Conservation (phyloP, 148 eudicot species). For the Vaccinium macrocarpon region DNA sequence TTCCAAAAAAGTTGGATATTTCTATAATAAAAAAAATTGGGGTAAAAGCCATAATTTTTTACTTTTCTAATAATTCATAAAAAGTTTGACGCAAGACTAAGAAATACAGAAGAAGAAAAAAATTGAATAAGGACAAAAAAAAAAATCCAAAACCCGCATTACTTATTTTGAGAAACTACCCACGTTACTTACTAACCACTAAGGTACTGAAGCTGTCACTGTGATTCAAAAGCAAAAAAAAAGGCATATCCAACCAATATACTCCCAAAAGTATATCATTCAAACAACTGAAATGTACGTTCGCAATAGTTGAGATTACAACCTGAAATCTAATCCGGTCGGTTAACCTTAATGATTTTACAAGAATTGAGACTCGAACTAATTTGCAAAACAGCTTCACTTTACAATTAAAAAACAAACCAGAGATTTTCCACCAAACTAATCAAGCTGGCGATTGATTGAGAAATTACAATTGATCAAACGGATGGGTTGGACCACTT, state of each 20-base stretch:
- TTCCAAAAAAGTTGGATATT: no score
- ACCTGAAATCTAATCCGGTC: background rate
- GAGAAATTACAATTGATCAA: background rate
- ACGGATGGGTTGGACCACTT: constrained; percentile 12
- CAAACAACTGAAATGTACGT: background rate
- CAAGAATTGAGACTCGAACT: background rate
- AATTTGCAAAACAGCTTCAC: background rate
- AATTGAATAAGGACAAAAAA: no score
- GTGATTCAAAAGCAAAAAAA: background rate
- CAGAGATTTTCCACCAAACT: constrained; percentile 8
- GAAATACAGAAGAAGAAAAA: no score
- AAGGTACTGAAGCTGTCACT: no score
- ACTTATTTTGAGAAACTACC: no score
- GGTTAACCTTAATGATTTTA: background rate
- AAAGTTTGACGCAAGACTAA: no score
- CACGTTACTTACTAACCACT: no score
- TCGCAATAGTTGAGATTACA: background rate
- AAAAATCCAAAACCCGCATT: no score
- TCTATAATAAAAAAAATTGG: no score
- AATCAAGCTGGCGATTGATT: constrained; percentile 11
- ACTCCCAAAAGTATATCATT: background rate
- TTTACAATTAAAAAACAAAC: background rate
- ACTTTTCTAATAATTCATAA: no score
- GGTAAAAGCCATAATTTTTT: no score
- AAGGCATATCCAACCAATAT: background rate